Conservation (phyloP, 2,329 filamentous ascomycete species). For the Fusarium camptoceras region DNA sequence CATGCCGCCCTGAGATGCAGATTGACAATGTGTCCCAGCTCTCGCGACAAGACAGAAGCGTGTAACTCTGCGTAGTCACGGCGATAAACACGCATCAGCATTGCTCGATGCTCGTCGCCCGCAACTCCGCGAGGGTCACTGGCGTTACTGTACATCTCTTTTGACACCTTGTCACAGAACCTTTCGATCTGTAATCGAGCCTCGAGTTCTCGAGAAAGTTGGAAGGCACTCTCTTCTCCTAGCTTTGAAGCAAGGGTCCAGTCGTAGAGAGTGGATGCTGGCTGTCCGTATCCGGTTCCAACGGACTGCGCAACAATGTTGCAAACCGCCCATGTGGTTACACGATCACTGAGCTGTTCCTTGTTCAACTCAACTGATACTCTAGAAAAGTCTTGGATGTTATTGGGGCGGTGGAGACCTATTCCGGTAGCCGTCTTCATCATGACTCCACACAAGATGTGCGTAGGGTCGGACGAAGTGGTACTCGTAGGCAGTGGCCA, state of each 20-base stretch:
- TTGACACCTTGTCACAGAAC: conserved; percentile 81
- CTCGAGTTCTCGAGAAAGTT: conserved; percentile 71
- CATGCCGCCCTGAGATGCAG: conserved; percentile 79
- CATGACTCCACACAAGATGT: conserved; percentile 85
- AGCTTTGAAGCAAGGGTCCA: conserved; percentile 75
- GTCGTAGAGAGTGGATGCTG: conserved; percentile 81
- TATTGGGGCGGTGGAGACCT: conserved; percentile 81
- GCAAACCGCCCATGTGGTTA: conserved; percentile 85
- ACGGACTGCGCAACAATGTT: conserved; percentile 86
- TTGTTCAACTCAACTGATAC: conserved; percentile 80
- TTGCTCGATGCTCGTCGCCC: conserved; percentile 74
- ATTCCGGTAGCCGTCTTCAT: conserved; percentile 89
- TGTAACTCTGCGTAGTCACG: conserved; percentile 73
- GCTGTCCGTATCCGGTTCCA: conserved; percentile 86
- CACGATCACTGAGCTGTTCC: conserved; percentile 81
- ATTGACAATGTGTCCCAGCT: conserved; percentile 68
- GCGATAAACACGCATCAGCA: conserved; percentile 74
- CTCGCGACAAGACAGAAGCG: conserved; percentile 68
- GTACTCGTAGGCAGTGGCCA: conserved; percentile 88
- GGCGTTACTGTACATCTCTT: conserved; percentile 82
- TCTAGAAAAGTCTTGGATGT: conserved; percentile 85
- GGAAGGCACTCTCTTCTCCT: conserved; percentile 69
- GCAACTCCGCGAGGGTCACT: conserved; percentile 77
- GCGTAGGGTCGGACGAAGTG: conserved; percentile 82
- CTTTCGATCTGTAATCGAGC: conserved; percentile 77